Conservation (phyloP, 768 basidiomycete genomes). For the Mrakia blollopis region DNA sequence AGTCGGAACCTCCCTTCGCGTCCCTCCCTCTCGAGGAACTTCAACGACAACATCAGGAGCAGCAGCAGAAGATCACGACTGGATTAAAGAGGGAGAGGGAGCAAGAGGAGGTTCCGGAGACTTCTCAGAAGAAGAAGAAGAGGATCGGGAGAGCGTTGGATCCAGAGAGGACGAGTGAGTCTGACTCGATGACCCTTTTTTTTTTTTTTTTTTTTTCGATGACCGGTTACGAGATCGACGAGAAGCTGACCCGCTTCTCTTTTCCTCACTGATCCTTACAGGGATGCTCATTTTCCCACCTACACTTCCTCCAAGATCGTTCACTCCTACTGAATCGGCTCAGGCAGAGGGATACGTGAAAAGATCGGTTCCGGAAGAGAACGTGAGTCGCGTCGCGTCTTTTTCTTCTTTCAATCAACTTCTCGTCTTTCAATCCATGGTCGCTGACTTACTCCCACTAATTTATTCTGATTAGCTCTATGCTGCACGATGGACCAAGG, state of each 20-base stretch:
- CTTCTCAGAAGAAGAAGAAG: not conserved
- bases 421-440: not conserved
- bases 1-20: not conserved
- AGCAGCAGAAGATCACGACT: not conserved
- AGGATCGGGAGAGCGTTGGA: not conserved
- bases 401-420: not conserved
- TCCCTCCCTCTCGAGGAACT: not conserved
- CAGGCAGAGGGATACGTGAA: not conserved
- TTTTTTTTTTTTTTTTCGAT: too few species aligned
- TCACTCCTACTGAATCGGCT: not conserved
- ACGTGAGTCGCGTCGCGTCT: not conserved
- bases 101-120: not conserved
- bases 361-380: not conserved
- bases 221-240: not conserved
- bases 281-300: conserved; percentile 4
- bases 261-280: not conserved
- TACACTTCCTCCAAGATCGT: not conserved
- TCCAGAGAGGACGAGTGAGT: not conserved
- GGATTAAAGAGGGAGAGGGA: not conserved
- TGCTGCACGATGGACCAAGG: not conserved
- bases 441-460: not conserved
- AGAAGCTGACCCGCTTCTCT: not conserved
- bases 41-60: not conserved
- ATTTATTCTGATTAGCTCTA: not conserved
- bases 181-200: too few species aligned